A percentile compares a stretch with the other conserved stretches of the same genome.
Evolutionary conservation across 768 basidiomycete species (phyloP).

Genomic region (Saitozyma sp.): DNA sequence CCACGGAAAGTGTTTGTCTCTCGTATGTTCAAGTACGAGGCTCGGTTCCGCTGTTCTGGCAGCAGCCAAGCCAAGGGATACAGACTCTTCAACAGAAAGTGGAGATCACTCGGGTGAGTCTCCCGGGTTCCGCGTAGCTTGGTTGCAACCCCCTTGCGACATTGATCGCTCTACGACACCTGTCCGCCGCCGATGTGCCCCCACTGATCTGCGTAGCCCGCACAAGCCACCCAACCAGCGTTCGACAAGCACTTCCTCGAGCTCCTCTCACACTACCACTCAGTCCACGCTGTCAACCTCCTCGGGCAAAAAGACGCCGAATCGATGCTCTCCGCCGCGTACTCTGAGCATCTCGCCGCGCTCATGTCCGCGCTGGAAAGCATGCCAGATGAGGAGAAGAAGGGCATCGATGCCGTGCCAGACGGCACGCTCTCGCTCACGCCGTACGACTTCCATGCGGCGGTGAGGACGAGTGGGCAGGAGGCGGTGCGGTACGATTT

Average conservation of each 20-base stretch:
- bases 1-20: constrained; percentile 80
- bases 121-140: not conserved
- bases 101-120: constrained; percentile 62
- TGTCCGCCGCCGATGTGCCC: not conserved
- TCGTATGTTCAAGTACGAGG: constrained; percentile 94
- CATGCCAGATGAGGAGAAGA: constrained; percentile 44
- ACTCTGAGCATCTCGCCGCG: constrained; percentile 67
- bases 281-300: constrained; percentile 84
- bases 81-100: constrained; percentile 93
- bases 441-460: constrained; percentile 90
- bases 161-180: not conserved
- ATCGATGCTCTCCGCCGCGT: constrained; percentile 75
- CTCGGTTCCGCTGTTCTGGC: constrained; percentile 97
- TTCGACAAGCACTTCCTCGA: constrained; percentile 92
- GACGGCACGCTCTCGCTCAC: constrained; percentile 58
- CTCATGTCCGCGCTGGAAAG: constrained; percentile 31
- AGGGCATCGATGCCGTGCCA: constrained; percentile 34
- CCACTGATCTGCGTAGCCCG: constrained; percentile 59
- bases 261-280: constrained; percentile 79
- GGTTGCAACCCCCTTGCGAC: not conserved
- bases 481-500: constrained; percentile 79
- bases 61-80: constrained; percentile 76
- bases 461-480: constrained; percentile 76
- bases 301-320: constrained; percentile 92
- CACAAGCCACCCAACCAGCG: constrained; percentile 86